Percentiles rank a stretch among this genome's conserved stretches.
Evolutionary conservation across 345 rosid genomes (phyloP).

Genomic region (Atalantia buxifolia): DNA sequence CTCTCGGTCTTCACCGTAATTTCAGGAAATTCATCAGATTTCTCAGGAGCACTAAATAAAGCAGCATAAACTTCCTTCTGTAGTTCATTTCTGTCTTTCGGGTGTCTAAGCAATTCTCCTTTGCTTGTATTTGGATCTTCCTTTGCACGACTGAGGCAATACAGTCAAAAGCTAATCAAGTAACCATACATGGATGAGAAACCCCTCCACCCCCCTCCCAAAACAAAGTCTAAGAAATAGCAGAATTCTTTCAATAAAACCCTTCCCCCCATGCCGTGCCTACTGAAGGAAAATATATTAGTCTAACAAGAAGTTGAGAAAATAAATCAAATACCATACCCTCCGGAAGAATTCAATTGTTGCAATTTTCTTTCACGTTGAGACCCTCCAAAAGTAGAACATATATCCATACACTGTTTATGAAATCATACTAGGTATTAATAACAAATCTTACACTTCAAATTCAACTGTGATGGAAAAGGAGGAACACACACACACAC

Average conservation of each 20-base stretch:
- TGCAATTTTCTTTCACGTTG: constrained; percentile 2
- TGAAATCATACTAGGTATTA: not conserved
- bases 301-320: not conserved
- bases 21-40: constrained; percentile 22
- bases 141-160: not conserved
- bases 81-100: constrained; percentile 28
- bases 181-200: not conserved
- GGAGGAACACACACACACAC: not conserved
- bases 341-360: constrained; percentile 6
- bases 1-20: constrained; percentile 13
- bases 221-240: not conserved
- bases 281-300: not conserved
- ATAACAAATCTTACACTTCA: not conserved
- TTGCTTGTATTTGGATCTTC: constrained; percentile 18
- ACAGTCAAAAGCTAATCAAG: not conserved
- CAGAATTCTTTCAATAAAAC: constrained; percentile 1
- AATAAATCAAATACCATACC: constrained; percentile 12
- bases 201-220: not conserved
- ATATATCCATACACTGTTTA: constrained; percentile 20
- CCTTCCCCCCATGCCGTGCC: not conserved
- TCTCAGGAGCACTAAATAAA: constrained; percentile 30
- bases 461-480: not conserved
- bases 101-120: constrained; percentile 16
- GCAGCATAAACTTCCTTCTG: constrained; percentile 42
- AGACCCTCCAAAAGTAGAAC: constrained; percentile 20